Evolutionary conservation across 2,329 filamentous ascomycete genomes (phyloP).

Genomic region (Colletotrichum liaoningense): DNA sequence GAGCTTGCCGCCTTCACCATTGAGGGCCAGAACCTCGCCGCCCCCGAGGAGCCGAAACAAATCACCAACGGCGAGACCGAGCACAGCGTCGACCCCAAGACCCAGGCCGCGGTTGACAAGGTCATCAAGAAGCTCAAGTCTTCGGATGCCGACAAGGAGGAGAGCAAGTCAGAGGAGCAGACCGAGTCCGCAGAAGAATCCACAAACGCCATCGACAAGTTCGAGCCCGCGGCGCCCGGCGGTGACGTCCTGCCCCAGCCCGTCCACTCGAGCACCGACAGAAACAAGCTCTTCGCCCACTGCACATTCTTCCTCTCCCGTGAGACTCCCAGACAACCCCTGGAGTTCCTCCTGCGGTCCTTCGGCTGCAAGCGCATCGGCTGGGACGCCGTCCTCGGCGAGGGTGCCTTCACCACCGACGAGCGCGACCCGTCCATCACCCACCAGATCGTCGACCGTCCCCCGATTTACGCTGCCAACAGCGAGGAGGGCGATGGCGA

Average conservation of each 20-base stretch:
- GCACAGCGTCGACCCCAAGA: constrained; percentile 69
- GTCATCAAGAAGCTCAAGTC: constrained; percentile 75
- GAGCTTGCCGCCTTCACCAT: constrained; percentile 93
- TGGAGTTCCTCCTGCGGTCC: constrained; percentile 92
- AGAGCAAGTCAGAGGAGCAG: constrained; percentile 52
- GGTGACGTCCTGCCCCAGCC: constrained; percentile 91
- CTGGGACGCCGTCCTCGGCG: constrained; percentile 92
- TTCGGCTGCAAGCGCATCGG: constrained; percentile 97
- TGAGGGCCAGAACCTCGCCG: constrained; percentile 76
- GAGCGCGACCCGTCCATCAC: constrained; percentile 91
- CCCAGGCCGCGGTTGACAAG: constrained; percentile 76
- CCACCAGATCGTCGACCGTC: constrained; percentile 95
- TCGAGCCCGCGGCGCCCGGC: constrained; percentile 84
- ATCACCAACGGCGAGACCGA: constrained; percentile 59
- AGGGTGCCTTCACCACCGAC: constrained; percentile 90
- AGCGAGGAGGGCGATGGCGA: constrained; percentile 50
- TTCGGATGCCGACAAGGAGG: constrained; percentile 56
- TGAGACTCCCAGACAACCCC: constrained; percentile 88
- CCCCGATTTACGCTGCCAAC: constrained; percentile 71
- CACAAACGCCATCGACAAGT: constrained; percentile 85
- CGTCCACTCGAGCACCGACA: constrained; percentile 70
- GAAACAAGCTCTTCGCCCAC: constrained; percentile 83
- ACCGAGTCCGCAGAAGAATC: constrained; percentile 51
- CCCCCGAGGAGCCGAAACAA: constrained; percentile 64
- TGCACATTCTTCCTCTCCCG: constrained; percentile 94